Conservation (phyloP, 768 basidiomycete species). For the Tulasnella sp. region DNA sequence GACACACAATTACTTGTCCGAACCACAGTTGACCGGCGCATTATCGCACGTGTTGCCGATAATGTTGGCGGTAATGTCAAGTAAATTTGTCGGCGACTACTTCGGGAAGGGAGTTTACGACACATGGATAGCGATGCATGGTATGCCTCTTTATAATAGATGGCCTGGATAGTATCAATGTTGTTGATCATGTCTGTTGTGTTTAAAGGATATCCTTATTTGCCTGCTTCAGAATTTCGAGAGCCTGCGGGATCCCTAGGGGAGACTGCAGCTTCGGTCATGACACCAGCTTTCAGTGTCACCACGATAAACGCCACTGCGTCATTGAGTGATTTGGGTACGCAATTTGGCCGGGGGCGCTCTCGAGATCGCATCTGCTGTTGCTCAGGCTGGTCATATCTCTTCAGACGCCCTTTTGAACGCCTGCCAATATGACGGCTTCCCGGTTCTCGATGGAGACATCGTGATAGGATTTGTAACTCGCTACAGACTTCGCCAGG, state of each 20-base stretch:
- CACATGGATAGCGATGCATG: constrained; percentile 13
- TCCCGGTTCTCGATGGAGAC: constrained; percentile 46
- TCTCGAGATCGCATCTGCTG: no score
- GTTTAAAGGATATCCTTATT: constrained; percentile 51
- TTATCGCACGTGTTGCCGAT: constrained; percentile 73
- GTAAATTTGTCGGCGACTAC: constrained; percentile 69
- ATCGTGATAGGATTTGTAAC: constrained; percentile 51
- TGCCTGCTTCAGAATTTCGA: constrained; percentile 52
- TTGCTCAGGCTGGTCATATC: no score
- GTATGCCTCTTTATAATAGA: constrained; percentile 36
- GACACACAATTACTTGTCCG: neutral
- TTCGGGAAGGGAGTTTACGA: constrained; percentile 25
- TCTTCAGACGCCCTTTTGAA: constrained; percentile 35
- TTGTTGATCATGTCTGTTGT: constrained; percentile 25
- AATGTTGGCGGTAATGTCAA: constrained; percentile 68
- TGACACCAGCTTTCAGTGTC: constrained; percentile 36
- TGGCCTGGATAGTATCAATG: constrained; percentile 49
- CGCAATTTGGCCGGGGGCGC: no score
- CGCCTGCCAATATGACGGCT: constrained; percentile 45
- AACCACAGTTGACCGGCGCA: constrained; percentile 55
- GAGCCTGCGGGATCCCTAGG: constrained; percentile 35
- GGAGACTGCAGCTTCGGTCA: constrained; percentile 48
- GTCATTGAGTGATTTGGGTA: neutral
- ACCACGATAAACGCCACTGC: neutral
- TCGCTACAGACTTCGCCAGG: constrained; percentile 40